Conservation (phyloP, 768 basidiomycete genomes). For the Russula virescens region DNA sequence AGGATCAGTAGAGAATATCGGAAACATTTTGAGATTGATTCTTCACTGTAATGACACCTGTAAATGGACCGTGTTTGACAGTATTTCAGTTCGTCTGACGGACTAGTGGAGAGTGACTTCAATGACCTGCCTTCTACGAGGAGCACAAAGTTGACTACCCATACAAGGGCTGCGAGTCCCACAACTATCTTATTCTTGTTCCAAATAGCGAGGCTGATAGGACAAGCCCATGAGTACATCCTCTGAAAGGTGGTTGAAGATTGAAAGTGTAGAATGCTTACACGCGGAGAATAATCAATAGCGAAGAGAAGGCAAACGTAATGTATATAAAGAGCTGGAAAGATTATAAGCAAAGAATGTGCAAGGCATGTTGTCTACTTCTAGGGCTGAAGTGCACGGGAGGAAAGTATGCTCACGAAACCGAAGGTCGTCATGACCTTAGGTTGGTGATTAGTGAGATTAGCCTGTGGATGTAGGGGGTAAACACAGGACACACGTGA, state of each 20-base stretch:
- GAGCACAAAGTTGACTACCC: neutral
- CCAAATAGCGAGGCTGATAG: too few relatives aligned
- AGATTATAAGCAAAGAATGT: too few relatives aligned
- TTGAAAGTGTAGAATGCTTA: neutral
- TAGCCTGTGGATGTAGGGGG: too few relatives aligned
- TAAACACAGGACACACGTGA: too few relatives aligned
- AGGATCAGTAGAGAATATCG: neutral
- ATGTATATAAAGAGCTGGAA: neutral
- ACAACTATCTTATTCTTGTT: neutral
- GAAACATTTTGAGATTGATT: neutral
- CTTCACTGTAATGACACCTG: neutral
- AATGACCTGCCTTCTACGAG: neutral
- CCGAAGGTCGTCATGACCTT: too few relatives aligned
- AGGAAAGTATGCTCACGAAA: too few relatives aligned
- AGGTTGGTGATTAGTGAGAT: too few relatives aligned
- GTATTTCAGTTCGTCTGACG: neutral
- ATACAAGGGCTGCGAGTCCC: neutral
- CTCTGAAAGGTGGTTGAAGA: too few relatives aligned
- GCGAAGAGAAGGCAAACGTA: neutral
- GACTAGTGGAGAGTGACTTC: neutral
- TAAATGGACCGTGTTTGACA: neutral
- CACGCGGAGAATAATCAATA: neutral
- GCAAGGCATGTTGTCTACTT: too few relatives aligned
- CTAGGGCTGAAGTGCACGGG: too few relatives aligned
- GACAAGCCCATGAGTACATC: too few relatives aligned